A percentile compares a stretch with the other conserved stretches of the same genome.
Conservation (phyloP, 1,284 basidiomycete genomes). For the Cryptococcus sp. region DNA sequence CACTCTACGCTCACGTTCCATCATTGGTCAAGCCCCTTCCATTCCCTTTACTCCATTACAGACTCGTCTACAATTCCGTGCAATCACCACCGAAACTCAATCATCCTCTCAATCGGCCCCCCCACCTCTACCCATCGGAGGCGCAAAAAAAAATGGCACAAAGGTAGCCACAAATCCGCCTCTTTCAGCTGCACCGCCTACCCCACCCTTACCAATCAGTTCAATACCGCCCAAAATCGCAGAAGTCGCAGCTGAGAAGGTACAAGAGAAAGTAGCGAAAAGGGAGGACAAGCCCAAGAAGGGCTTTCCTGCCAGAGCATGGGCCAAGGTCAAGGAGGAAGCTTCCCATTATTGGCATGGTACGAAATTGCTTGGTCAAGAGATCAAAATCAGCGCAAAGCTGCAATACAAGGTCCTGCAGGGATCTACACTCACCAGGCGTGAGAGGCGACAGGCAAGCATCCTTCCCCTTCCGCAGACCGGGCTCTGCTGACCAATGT, state of each 20-base stretch:
- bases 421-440: conserved; percentile 82
- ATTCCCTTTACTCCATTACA: background rate
- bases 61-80: conserved; percentile 9
- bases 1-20: background rate
- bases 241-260: conserved; percentile 40
- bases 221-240: conserved; percentile 21
- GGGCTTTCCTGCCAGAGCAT: conserved; percentile 48
- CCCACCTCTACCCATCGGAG: background rate
- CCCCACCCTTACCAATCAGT: conserved; percentile 22
- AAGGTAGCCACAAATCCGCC: conserved; percentile 23
- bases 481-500: background rate
- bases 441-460: conserved; percentile 85
- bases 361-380: conserved; percentile 87
- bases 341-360: conserved; percentile 97
- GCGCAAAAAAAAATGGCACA: background rate
- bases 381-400: conserved; percentile 83
- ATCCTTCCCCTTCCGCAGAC: background rate
- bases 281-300: conserved; percentile 38
- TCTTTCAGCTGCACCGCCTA: conserved; percentile 27
- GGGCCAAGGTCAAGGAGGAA: conserved; percentile 95
- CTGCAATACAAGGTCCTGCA: conserved; percentile 89
- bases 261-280: conserved; percentile 66
- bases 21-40: background rate
- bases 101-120: background rate
- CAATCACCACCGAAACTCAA: background rate